Base-by-base conservation (phyloP, 371 early-diverging fungal genomes). In the Phascolomyces articulosus region DNA sequence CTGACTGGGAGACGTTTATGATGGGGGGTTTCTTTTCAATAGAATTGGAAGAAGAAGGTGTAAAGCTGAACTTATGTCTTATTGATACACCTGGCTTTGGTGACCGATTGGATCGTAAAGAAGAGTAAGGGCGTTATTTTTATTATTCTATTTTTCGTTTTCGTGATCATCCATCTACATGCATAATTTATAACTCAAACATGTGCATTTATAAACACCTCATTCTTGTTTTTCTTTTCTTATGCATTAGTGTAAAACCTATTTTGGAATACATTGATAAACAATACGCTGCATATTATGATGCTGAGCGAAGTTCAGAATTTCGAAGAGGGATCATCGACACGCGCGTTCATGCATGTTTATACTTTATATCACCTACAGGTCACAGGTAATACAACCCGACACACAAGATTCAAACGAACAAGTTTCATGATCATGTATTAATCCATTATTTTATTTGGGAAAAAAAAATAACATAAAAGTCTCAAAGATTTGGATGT, bases 31-130 rank as follows among this genome's bases (percentile, higher is more conserved):
- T n/a, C n/a, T n/a, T n/a, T n/a, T n/a, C n/a, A 2, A 72, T 84
- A 85, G 96, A 96, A 65, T 82, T 96, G 80, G 91, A 91, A 61
- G 97, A 96, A 78, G 95, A 95, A 61, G 95, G 95, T 9, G 87
- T 93, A 62, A 90, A 89, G 67, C 82, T 98, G 56, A 83, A 90
- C 56, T 85, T 98, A 20, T 93, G 95, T 26, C 84, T 96, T 58
- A 88, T 98, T 59, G 97, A 98, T 75, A 97, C 97, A 4, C 97
- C 98, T 16, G 98, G 98, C 10, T 97, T 96, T 77, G 97, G 96
- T 38, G 96, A 96, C 75, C 88, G 87, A 49, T 66, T 91, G 41
- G 86, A 91, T 71, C 84, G 91, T 63, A 85, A 84, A 59, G 84
- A 90, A 69, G 94, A 98, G 91, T 87, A 79, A 48, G 81, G 80